Evolutionary conservation across 768 basidiomycete genomes (phyloP).

Genomic region (Xerocomus brunneocitrinus): DNA sequence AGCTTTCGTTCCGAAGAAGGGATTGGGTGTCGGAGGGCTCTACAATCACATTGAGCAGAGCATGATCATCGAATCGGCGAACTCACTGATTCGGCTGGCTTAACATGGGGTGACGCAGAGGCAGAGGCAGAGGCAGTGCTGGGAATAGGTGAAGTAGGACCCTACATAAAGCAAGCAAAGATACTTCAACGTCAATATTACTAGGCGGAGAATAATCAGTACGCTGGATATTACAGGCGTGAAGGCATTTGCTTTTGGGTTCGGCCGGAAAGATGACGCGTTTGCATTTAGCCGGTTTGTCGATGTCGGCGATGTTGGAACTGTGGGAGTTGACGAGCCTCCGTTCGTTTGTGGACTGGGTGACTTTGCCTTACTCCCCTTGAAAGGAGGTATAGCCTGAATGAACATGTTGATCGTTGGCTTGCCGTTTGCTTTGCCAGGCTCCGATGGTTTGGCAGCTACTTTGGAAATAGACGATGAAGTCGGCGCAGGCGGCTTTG

Average conservation of each 20-base stretch:
- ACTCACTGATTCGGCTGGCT: conserved; percentile 49
- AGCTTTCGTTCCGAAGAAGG: conserved; percentile 82
- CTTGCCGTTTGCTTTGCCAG: conserved; percentile 40
- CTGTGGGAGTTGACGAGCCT: conserved; percentile 31
- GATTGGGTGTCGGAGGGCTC: conserved; percentile 58
- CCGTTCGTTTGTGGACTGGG: conserved; percentile 29
- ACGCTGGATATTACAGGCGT: conserved; percentile 49
- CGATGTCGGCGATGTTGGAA: conserved; percentile 50
- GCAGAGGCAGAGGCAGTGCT: conserved; percentile 36
- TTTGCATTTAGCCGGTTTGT: conserved; percentile 77
- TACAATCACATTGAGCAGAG: conserved; percentile 18
- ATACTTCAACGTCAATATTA: conserved; percentile 17
- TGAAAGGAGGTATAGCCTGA: conserved; percentile 88
- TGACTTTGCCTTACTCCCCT: conserved; percentile 48
- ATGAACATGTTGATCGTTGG: conserved; percentile 69
- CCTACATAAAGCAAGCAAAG: conserved; percentile 31
- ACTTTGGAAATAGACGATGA: conserved; percentile 30
- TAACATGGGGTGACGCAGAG: conserved; percentile 59
- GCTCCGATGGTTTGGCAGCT: conserved; percentile 25
- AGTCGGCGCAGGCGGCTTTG: conserved; percentile 30
- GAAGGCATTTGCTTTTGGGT: conserved; percentile 72
- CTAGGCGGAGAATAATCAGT: conserved; percentile 1
- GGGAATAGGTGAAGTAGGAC: conserved; percentile 44
- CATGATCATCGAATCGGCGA: not conserved
- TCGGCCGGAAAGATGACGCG: conserved; percentile 89